Evolutionary conservation across 2,329 filamentous ascomycete species (phyloP), one percentile per base, ranked within the genome.

Genomic region (Sporothrix brunneoviolacea): DNA sequence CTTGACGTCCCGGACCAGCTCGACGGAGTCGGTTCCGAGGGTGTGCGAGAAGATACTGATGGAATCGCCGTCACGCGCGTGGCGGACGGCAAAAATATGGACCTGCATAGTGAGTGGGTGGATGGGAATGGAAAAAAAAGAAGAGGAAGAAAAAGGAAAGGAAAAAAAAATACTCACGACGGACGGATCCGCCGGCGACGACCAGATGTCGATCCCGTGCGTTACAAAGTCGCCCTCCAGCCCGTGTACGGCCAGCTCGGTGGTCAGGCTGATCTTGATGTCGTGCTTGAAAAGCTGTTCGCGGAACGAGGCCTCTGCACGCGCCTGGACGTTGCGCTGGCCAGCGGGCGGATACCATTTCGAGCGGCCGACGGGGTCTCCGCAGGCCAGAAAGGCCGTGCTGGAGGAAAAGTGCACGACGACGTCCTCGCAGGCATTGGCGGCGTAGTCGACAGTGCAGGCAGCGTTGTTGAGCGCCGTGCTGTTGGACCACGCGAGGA

Each of bases 251-350:
- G 6, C 4, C 22, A 47, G 33, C 21, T 47, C 32, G 5, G 33
- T 38, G 8, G 43, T 38, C n/a, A 18, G 7, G n/a, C 43, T 33
- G 8, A 22, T 19, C 22, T 15, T 9, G 21, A 47, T 18, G 21
- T 47, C 43, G 33, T 47, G 43, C 43, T 47, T 47, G 33, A 47
- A 47, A 21, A 47, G 43, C 22, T 28, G 21, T 33, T 47, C 43
- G 8, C 43, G 33, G 43, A 47, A 47, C 21, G 33, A 19, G 9
- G 33, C n/a, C 43, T 13, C 43, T 8, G 16, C 32, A 7, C 43
- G 43, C 4, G 21, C 43, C 8, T 1, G 12, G 8, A 33, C 43
- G n/a, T 47, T 10, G 15, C 43, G 43, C 33, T 38, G 43, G 7
- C 43, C 32, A 21, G 43, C 43, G 9, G 43, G 43, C 21, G 43